Conservation (phyloP, 306 rosid species). For the Corylus avellana region DNA sequence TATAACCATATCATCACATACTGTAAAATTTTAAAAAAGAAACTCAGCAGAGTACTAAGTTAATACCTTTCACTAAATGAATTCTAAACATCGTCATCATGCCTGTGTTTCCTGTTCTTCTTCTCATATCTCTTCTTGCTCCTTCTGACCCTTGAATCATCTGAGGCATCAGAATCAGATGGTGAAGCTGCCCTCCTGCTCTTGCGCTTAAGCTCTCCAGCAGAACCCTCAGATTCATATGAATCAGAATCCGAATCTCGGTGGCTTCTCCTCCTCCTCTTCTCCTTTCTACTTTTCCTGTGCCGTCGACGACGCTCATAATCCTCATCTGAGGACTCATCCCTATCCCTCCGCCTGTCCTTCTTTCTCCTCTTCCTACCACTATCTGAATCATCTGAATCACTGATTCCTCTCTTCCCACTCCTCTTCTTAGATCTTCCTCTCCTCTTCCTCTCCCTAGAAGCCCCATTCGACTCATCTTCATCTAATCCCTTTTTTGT, state of each 20-base stretch:
- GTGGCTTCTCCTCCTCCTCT: slow-evolving; percentile 36
- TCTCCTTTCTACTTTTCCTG: slow-evolving; percentile 42
- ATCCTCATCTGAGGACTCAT: background rate
- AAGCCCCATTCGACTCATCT: slow-evolving; percentile 49
- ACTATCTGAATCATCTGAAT: slow-evolving; percentile 57
- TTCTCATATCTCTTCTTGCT: slow-evolving; percentile 60
- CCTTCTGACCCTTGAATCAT: slow-evolving; percentile 56
- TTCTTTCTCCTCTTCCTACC: slow-evolving; percentile 57
- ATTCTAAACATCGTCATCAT: slow-evolving; percentile 43
- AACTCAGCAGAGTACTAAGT: slow-evolving; percentile 1
- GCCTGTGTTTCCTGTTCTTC: slow-evolving; percentile 49
- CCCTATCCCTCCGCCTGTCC: slow-evolving; percentile 23
- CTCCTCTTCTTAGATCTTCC: slow-evolving; percentile 81
- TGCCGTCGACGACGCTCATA: background rate
- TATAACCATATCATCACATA: background rate
- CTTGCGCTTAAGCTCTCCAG: slow-evolving; percentile 45
- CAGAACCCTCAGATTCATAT: slow-evolving; percentile 64
- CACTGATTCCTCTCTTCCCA: slow-evolving; percentile 53
- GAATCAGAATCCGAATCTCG: slow-evolving; percentile 57
- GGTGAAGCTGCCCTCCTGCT: slow-evolving; percentile 53
- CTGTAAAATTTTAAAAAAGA: background rate
- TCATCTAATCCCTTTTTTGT: slow-evolving; percentile 45
- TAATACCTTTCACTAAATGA: background rate
- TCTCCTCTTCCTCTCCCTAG: slow-evolving; percentile 64
- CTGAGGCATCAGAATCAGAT: slow-evolving; percentile 50